Evolutionary conservation across 2,329 filamentous ascomycete genomes (phyloP), one percentile per base, ranked within the genome.

Genomic region (Neobulgaria alba): DNA sequence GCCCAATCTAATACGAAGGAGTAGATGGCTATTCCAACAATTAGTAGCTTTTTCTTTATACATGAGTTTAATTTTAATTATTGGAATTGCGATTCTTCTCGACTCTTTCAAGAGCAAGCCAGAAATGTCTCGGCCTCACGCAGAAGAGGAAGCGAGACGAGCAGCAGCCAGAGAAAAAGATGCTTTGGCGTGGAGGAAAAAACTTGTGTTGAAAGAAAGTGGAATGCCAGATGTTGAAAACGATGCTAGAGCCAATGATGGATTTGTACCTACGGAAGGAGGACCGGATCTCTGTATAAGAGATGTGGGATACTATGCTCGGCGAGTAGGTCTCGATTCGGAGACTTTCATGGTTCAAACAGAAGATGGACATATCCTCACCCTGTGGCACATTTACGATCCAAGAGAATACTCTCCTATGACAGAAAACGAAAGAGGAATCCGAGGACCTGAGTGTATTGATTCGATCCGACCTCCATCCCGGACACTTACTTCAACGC

Each of bases 351-450:
- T 36, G n/a, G 41, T 43, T 1, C 36, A 43, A 36, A 43, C 41
- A 8, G 41, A 39, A 26, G 41, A 43, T 33, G 41, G 41, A 1
- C 33, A 39, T 31, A 16, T 39, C 5, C 26, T 43, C 7, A 23
- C 29, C 23, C 15, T 43, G 9, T 43, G 36, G 41, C 41, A 43
- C 19, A n/a, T 43, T 16, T 43, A 14, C 31, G 36, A 43, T 16
- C 41, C 41, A 1, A 18, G 17, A 12, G 41, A 43, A 18, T 39
- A 43, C 18, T 33, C 26, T 8, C 32, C 26, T 3, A 10, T 43
- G 10, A 26, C 23, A 5, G 16, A 21, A 1, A 36, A 14, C 1
- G 21, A 38, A 17, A 16, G 41, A 2, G 37, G 32, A 17, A 18
- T 43, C 4, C 14, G 36, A 5, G 41, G 31, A 5, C 31, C 31